Evolutionary conservation across 129 eudicot species (phyloP), one percentile per base, ranked within the genome.

Genomic region (Pulicaria dysenterica): DNA sequence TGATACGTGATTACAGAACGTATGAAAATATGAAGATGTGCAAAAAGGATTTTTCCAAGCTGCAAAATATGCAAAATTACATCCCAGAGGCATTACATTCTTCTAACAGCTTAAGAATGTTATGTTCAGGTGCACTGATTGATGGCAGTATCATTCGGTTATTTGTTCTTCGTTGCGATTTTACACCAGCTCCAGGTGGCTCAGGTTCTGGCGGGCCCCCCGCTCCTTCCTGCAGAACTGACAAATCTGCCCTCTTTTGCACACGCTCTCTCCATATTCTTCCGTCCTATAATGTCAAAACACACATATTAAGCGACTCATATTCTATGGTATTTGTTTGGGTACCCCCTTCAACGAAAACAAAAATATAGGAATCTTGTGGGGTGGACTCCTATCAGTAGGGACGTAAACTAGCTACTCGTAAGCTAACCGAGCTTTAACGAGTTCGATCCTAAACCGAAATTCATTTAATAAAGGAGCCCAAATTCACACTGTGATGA

Each of bases 201-300:
- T 45, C 87, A 4, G 96, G 74, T 64, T 77, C 86, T 47, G 58
- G 67, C 2, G 81, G 73, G 55, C 3, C 70, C 4, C 63, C 76
- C 4, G 36, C 70, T 36, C 57, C 77, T 67, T 78, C 74, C 56
- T 71, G 83, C 70, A 50, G 69, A 12, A 54, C 8, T 0, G 77
- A 72, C 82, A 85, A 38, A 36, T 89, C 95, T 5, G 79, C 34
- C 72, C 95, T 80, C 73, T 79, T 74, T 44, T 76, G 85, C 14
- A 38, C 95, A 37, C 98, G 83, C 77, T 93, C 98, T 79, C 85
- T 93, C 98, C 98, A 93, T 77, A 89, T 89, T 77, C 98, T 75
- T 54, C 96, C 98, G 74, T 93, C 96, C 96, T 92, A 34, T 69
- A 24, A 49, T 49, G 65, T 24, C 38, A 47, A 47, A 48, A 74